phyloP scores from a whole-genome alignment of 2,329 filamentous ascomycete genomes.

The Alternaria sp. region DNA sequence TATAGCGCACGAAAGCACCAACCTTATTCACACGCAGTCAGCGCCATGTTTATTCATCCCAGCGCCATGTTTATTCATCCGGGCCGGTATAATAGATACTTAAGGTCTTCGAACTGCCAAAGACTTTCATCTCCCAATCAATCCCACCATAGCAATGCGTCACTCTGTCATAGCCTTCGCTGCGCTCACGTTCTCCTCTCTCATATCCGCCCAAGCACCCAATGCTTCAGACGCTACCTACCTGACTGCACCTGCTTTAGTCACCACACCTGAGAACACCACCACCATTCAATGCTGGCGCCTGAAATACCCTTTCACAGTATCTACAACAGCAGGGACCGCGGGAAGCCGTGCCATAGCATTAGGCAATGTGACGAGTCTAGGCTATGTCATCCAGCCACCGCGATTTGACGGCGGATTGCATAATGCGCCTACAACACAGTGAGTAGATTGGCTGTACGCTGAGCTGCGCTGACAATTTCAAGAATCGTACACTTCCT shows the following conservation, averaged over 20 bases:
- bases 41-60: neutral
- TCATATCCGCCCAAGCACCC: neutral
- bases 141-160: neutral
- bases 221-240: constrained; percentile 19
- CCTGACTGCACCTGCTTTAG: constrained; percentile 42
- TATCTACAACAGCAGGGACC: constrained; percentile 36
- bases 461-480: neutral
- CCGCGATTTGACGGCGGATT: constrained; percentile 42
- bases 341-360: constrained; percentile 26
- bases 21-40: neutral
- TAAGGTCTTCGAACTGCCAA: neutral
- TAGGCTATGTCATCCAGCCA: constrained; percentile 41
- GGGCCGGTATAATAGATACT: neutral
- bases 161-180: neutral
- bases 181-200: neutral
- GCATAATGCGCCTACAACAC: constrained; percentile 43
- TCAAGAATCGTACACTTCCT: constrained; percentile 37
- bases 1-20: neutral
- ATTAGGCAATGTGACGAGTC: constrained; percentile 30
- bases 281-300: constrained; percentile 47
- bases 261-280: constrained; percentile 38
- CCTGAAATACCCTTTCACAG: constrained; percentile 33
- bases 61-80: neutral
- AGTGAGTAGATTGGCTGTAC: constrained; percentile 14
- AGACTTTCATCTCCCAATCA: neutral